Evolutionary conservation across 129 eudicot genomes (phyloP), one percentile per base, ranked within the genome.

Genomic region (Chrysanthemum seticuspe): DNA sequence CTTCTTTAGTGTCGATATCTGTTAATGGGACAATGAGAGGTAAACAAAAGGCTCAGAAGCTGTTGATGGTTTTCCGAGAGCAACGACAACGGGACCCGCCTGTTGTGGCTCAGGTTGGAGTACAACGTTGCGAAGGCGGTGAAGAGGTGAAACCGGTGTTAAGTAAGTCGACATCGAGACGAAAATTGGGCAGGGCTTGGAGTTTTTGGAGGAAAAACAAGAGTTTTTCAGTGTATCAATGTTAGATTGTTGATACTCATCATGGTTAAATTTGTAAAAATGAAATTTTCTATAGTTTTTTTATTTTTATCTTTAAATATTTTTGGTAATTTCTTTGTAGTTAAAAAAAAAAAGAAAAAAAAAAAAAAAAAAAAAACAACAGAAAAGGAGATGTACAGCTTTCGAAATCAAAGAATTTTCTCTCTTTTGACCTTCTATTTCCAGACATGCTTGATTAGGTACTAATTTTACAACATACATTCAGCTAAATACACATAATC

Each of bases 11-110:
- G 23, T 84, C 99, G 40, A 80, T 95, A 25, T 91, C 97, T 7
- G 99, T 95, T 34, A 95, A 86, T 45, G 99, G 99, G 70, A 91
- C 97, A 10, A 80, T 83, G 83, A 75, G 96, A 83, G 96, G 97
- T 71, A 82, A 84, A 66, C 97, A 95, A 68, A 95, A 95, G 72
- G 92, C 99, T 23, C 97, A 95, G 69, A 95, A 91, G 80, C 86
- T 95, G 50, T 72, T 95, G 79, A 91, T 88, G 97, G 71, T 95
- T 72, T 95, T 95, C 74, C 66, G 99, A 2, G 96, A 95, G 84
- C 97, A 91, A 80, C 72, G 99, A 65, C 99, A 95, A 74, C 85
- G 92, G 75, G 98, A 89, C 23, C 95, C 90, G 6, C 74, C 88
- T 6, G 84, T 51, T 0, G 78, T 81, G 10, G 86, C 58, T 44